phyloP scores from a whole-genome alignment of 1,139 yeast genomes.

The Ogataea hybrid region DNA sequence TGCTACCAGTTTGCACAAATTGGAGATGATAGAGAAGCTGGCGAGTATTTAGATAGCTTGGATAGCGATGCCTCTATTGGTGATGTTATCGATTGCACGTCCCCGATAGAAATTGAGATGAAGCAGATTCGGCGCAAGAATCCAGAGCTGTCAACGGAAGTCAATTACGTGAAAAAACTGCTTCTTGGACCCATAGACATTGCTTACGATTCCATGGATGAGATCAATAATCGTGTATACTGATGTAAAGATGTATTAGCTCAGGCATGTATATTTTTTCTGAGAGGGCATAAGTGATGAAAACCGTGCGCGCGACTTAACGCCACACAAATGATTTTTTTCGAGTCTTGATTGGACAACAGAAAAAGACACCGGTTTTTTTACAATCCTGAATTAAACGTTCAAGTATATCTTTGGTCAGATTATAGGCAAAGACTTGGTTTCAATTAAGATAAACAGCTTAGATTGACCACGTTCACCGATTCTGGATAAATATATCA shows the following conservation, averaged over 20 bases:
- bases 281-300: neutral
- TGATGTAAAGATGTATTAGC: conserved; percentile 6
- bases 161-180: conserved; percentile 24
- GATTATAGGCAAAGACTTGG: conserved; percentile 2
- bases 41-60: conserved; percentile 20
- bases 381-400: conserved; percentile 4
- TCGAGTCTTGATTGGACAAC: conserved; percentile 12
- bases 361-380: conserved; percentile 10
- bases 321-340: conserved; percentile 6
- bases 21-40: conserved; percentile 22
- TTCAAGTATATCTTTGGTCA: conserved; percentile 9
- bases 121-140: conserved; percentile 20
- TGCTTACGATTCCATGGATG: conserved; percentile 25
- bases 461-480: conserved; percentile 1
- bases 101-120: conserved; percentile 24
- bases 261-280: neutral
- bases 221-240: conserved; percentile 16
- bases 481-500: neutral
- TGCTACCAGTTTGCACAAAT: conserved; percentile 25
- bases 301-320: conserved; percentile 1
- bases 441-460: conserved; percentile 1
- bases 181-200: conserved; percentile 24
- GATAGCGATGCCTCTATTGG: conserved; percentile 19
- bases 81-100: conserved; percentile 26
- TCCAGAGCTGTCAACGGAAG: conserved; percentile 22